These are phyloP conservation scores for Aspergillus flavus DNA, from an alignment of 2,329 filamentous ascomycete genomes.

Conservation along the genomic window DNA sequence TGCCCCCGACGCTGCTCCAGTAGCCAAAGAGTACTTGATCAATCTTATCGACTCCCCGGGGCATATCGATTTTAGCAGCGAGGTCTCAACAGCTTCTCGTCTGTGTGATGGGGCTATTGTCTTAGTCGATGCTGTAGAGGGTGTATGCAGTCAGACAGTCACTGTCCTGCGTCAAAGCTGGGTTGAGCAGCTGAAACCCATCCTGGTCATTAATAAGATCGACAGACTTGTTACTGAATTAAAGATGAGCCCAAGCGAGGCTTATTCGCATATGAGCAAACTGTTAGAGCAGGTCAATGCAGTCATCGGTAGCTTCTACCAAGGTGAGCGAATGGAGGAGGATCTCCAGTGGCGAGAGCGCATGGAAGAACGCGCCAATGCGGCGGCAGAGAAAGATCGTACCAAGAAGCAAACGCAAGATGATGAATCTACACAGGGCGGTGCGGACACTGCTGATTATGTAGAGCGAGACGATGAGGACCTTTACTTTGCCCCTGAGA, in stretches of 20 bases:
- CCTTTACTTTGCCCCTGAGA: slow-evolving; percentile 96
- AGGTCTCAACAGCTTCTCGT: slow-evolving; percentile 92
- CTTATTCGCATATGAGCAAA: slow-evolving; percentile 85
- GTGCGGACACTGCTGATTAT: slow-evolving; percentile 61
- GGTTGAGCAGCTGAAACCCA: slow-evolving; percentile 91
- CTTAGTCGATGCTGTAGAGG: slow-evolving; percentile 93
- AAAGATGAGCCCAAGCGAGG: slow-evolving; percentile 88
- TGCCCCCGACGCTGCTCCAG: slow-evolving; percentile 67
- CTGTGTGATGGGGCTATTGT: slow-evolving; percentile 94
- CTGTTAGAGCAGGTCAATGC: slow-evolving; percentile 95
- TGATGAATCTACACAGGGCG: slow-evolving; percentile 54
- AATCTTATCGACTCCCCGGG: slow-evolving; percentile 98
- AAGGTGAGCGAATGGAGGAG: slow-evolving; percentile 97
- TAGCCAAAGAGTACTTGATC: slow-evolving; percentile 87
- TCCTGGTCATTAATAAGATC: slow-evolving; percentile 98
- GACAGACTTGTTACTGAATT: slow-evolving; percentile 91
- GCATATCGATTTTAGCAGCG: slow-evolving; percentile 98
- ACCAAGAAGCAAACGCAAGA: slow-evolving; percentile 39
- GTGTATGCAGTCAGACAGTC: slow-evolving; percentile 97
- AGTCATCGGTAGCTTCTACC: slow-evolving; percentile 95
- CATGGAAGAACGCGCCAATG: slow-evolving; percentile 82
- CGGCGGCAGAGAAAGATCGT: slow-evolving; percentile 60
- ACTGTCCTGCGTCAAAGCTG: slow-evolving; percentile 94
- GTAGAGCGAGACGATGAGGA: slow-evolving; percentile 95
- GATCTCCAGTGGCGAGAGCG: slow-evolving; percentile 93